Conservation (phyloP, 2,329 filamentous ascomycete species). For the Fusarium fujikuroi region DNA sequence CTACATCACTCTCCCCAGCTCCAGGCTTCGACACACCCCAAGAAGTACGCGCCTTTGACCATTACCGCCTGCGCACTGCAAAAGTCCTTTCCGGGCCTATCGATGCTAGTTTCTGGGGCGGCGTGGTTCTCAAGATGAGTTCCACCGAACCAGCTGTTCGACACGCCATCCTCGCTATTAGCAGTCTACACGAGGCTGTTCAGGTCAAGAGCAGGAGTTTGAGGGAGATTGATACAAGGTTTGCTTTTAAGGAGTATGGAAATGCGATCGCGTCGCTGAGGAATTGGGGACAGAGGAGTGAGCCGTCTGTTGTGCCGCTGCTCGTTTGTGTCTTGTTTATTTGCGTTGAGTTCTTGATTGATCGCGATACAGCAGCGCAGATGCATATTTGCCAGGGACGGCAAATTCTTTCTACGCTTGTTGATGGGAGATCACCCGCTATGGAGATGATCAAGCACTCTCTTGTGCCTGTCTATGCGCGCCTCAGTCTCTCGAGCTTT, state of each 20-base stretch:
- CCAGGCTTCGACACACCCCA: conserved; percentile 35
- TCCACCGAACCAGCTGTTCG: conserved; percentile 58
- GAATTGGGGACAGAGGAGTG: conserved; percentile 49
- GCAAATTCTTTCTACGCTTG: conserved; percentile 53
- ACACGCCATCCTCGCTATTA: conserved; percentile 62
- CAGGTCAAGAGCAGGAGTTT: conserved; percentile 34
- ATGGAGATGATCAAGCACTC: conserved; percentile 53
- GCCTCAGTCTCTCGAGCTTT: conserved; percentile 55
- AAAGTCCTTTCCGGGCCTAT: conserved; percentile 56
- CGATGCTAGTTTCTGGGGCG: conserved; percentile 56
- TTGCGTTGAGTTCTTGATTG: conserved; percentile 65
- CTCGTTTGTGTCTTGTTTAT: conserved; percentile 63
- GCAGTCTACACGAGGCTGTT: conserved; percentile 56
- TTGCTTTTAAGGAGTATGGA: conserved; percentile 55
- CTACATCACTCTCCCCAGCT: conserved; percentile 22
- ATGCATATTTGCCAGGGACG: conserved; percentile 58
- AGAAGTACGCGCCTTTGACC: conserved; percentile 48
- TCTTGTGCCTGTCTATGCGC: conserved; percentile 57
- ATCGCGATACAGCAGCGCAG: conserved; percentile 58
- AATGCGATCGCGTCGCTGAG: conserved; percentile 58
- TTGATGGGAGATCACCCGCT: conserved; percentile 42
- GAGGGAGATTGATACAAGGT: conserved; percentile 32
- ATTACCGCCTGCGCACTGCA: conserved; percentile 51
- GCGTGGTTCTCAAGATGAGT: conserved; percentile 58
- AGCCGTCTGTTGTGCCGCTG: conserved; percentile 49